Evolutionary conservation across 306 rosid species (phyloP).

Genomic region (Acacia acuminata): DNA sequence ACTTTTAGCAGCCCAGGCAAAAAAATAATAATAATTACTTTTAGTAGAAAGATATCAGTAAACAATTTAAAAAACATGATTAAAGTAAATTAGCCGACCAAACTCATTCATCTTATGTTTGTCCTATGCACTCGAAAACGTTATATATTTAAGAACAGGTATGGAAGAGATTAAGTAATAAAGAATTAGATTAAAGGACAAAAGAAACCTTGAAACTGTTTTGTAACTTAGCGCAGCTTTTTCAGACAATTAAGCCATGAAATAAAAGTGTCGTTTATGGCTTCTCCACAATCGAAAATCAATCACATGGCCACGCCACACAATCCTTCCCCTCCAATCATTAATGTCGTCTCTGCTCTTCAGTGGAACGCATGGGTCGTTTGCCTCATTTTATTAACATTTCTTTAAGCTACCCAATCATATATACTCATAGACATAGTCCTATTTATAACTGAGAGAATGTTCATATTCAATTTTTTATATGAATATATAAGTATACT

Average conservation of each 20-base stretch:
- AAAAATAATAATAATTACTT: too few relatives aligned
- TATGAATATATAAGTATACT: too few relatives aligned
- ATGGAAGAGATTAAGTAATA: not conserved
- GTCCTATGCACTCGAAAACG: not conserved
- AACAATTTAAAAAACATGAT: too few relatives aligned
- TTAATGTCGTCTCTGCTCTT: not conserved
- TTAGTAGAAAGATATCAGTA: too few relatives aligned
- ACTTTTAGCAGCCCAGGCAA: too few relatives aligned
- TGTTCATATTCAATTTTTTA: too few relatives aligned
- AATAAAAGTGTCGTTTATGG: conserved; percentile 6
- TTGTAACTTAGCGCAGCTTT: not conserved
- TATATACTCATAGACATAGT: too few relatives aligned
- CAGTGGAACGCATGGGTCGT: conserved; percentile 10
- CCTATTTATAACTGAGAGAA: too few relatives aligned
- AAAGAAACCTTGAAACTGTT: not conserved
- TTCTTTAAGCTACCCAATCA: not conserved
- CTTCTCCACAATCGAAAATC: conserved; percentile 2
- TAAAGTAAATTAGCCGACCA: conserved; percentile 10
- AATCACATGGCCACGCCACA: conserved; percentile 5
- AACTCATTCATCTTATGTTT: conserved; percentile 25
- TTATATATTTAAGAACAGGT: not conserved
- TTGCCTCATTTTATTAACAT: not conserved
- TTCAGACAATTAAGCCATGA: conserved; percentile 5
- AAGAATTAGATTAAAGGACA: not conserved
- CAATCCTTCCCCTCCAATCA: not conserved